Evolutionary conservation across 306 rosid species (phyloP).

Genomic region (Echinosophora koreensis): DNA sequence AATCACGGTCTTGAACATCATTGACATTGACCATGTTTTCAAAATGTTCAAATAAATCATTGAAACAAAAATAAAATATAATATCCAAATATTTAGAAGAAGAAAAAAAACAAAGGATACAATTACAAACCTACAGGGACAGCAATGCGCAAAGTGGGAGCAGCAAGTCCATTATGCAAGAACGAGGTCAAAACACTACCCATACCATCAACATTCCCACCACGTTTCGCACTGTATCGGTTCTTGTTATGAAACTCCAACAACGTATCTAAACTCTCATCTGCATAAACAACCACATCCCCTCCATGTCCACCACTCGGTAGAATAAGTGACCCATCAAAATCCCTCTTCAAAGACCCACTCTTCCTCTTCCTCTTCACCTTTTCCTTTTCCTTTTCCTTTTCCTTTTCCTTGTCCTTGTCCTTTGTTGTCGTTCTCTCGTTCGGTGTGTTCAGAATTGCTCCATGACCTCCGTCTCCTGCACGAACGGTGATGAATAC

Average conservation of each 20-base stretch:
- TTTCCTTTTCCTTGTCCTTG: slow-evolving; percentile 37
- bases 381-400: slow-evolving; percentile 51
- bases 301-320: slow-evolving; percentile 93
- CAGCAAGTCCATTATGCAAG: slow-evolving; percentile 65
- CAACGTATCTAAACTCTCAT: slow-evolving; percentile 73
- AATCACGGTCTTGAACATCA: too few relatives aligned
- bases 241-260: slow-evolving; percentile 68
- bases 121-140: slow-evolving; percentile 94
- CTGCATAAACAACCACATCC: slow-evolving; percentile 86
- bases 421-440: slow-evolving; percentile 44
- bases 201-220: slow-evolving; percentile 90
- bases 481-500: slow-evolving; percentile 81
- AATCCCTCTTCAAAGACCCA: slow-evolving; percentile 72
- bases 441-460: slow-evolving; percentile 49
- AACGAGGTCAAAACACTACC: slow-evolving; percentile 70
- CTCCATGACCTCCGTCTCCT: slow-evolving; percentile 94
- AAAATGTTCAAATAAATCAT: too few relatives aligned
- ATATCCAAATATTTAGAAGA: too few relatives aligned
- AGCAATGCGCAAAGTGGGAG: slow-evolving; percentile 82
- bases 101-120: slow-evolving; percentile 41
- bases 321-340: slow-evolving; percentile 80
- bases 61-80: too few relatives aligned
- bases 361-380: slow-evolving; percentile 56
- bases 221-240: slow-evolving; percentile 75
- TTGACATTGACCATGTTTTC: too few relatives aligned